Percentiles rank a stretch among this genome's conserved stretches.
These are phyloP conservation scores for Mayamaea pseudoterrestris DNA, from an alignment of 108 stramenopile species.

Conservation along the genomic window DNA sequence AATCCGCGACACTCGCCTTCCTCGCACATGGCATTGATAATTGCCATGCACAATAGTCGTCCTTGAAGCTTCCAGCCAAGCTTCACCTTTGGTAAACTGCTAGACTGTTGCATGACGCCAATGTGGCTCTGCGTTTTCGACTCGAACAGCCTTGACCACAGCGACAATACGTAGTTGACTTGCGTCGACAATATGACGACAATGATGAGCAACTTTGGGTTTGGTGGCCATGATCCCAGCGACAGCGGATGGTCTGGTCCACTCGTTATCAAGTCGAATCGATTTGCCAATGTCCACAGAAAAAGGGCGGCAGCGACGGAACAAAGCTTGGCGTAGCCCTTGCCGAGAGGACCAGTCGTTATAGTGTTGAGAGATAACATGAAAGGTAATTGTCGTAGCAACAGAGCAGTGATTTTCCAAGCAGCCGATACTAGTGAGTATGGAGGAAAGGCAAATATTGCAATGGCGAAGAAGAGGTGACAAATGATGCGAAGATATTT, in stretches of 20 bases:
- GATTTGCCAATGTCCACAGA: conserved; percentile 3
- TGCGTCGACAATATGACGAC: conserved; percentile 5
- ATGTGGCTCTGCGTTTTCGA: conserved; percentile 6
- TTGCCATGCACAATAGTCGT: conserved; percentile 2
- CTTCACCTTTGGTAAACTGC: background rate
- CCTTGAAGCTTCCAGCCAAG: conserved; percentile 4
- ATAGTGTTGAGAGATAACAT: too few relatives aligned
- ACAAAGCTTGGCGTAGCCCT: conserved; percentile 7
- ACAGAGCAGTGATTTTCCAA: too few relatives aligned
- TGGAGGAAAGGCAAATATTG: too few relatives aligned
- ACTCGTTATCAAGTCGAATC: background rate
- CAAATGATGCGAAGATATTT: too few relatives aligned
- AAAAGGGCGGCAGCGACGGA: conserved; percentile 1
- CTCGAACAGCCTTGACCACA: conserved; percentile 7
- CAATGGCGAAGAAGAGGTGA: too few relatives aligned
- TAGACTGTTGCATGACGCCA: conserved; percentile 10
- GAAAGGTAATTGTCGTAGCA: too few relatives aligned
- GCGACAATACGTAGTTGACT: conserved; percentile 14
- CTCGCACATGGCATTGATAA: conserved; percentile 21
- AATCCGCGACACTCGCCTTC: conserved; percentile 2
- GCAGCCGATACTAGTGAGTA: too few relatives aligned
- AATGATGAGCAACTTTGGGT: background rate
- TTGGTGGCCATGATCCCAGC: background rate
- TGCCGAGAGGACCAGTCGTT: conserved; percentile 15
- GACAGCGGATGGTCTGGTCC: background rate